Conservation (phyloP, 371 early-diverging fungal genomes). For the Mucor ambiguus region DNA sequence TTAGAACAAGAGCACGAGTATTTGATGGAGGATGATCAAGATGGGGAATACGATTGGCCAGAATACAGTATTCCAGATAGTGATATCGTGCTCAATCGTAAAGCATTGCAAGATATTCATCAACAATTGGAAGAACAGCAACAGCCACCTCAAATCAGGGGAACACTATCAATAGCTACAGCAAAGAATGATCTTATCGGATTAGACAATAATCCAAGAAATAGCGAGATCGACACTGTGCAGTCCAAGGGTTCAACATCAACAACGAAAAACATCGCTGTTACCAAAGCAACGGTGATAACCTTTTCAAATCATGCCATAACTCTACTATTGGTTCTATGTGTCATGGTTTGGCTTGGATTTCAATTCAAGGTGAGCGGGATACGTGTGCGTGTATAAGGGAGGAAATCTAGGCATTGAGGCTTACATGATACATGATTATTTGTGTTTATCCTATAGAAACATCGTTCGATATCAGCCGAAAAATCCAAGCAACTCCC, state of each 20-base stretch:
- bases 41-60: constrained; percentile 4
- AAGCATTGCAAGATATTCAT: constrained; percentile 3
- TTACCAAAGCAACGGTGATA: not conserved
- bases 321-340: not conserved
- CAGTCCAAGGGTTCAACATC: not conserved
- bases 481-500: constrained; percentile 1
- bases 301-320: not conserved
- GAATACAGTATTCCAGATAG: not conserved
- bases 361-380: not conserved
- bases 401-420: not conserved
- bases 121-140: not conserved
- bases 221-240: not conserved
- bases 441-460: not conserved
- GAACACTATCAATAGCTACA: not conserved
- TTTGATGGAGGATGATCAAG: constrained; percentile 3
- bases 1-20: not conserved
- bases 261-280: not conserved
- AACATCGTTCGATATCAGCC: not conserved
- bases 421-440: constrained; percentile 6
- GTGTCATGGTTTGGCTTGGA: not conserved
- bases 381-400: not conserved
- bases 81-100: not conserved
- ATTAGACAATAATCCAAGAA: constrained; percentile 3
- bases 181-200: constrained; percentile 1
- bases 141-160: not conserved